Conservation (phyloP, 768 basidiomycete species). For the Peribolospora kevripleyi region DNA sequence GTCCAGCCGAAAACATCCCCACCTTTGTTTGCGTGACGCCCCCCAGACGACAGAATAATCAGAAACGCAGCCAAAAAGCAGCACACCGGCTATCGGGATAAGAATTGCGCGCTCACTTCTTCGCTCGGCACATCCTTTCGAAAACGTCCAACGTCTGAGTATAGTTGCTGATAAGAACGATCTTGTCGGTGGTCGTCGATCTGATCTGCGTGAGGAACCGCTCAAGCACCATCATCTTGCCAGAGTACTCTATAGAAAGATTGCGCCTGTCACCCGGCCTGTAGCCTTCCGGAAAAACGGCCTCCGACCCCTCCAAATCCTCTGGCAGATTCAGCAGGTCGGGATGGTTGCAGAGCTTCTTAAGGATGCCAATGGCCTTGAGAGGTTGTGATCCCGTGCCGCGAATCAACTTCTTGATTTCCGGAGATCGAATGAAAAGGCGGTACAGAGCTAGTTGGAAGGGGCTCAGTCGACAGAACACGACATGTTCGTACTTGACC, state of each 20-base stretch:
- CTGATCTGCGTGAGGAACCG: constrained; percentile 32
- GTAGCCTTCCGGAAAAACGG: constrained; percentile 11
- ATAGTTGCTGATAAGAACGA: constrained; percentile 81
- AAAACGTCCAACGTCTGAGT: constrained; percentile 83
- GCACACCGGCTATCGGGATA: background rate
- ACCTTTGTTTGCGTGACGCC: background rate
- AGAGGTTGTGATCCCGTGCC: constrained; percentile 46
- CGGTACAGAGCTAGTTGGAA: constrained; percentile 63
- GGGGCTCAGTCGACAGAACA: constrained; percentile 64
- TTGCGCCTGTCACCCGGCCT: constrained; percentile 8
- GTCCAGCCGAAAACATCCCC: constrained; percentile 11
- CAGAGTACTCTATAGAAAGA: constrained; percentile 8
- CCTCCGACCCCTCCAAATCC: constrained; percentile 18
- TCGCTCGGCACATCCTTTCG: constrained; percentile 26
- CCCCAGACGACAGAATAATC: background rate
- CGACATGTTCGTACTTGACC: constrained; percentile 94
- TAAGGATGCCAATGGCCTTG: constrained; percentile 59
- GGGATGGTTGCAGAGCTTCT: constrained; percentile 85
- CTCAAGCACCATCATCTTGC: constrained; percentile 16
- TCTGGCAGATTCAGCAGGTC: constrained; percentile 31
- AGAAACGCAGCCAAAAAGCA: background rate
- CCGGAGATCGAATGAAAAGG: constrained; percentile 48
- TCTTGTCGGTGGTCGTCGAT: constrained; percentile 72
- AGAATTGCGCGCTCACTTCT: constrained; percentile 10
- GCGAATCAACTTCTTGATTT: constrained; percentile 44